These are phyloP conservation scores for Cytospora mali DNA, from an alignment of 2,329 filamentous ascomycete genomes.

Conservation along the genomic window DNA sequence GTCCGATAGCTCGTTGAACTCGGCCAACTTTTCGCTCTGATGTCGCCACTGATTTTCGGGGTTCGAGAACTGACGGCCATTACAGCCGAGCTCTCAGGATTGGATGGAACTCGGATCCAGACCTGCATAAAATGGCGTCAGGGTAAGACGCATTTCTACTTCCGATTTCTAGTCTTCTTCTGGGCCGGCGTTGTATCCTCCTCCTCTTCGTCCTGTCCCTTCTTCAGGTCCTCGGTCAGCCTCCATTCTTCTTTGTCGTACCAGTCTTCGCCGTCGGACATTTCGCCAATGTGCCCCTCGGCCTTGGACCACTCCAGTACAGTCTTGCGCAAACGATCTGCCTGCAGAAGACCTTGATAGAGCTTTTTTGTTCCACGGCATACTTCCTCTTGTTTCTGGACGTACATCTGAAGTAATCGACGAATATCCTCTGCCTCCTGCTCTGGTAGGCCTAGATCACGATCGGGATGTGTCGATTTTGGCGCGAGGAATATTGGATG, in stretches of 20 bases:
- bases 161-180: conserved; percentile 64
- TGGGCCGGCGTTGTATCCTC: conserved; percentile 65
- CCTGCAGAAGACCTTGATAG: conserved; percentile 70
- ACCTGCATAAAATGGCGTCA: neutral
- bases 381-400: conserved; percentile 86
- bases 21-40: neutral
- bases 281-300: conserved; percentile 73
- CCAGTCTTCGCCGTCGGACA: conserved; percentile 90
- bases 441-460: conserved; percentile 71
- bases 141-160: conserved; percentile 36
- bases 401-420: conserved; percentile 71
- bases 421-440: conserved; percentile 78
- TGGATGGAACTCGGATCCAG: neutral
- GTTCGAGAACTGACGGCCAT: no score
- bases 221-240: conserved; percentile 72
- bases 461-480: conserved; percentile 61
- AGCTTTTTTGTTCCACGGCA: conserved; percentile 70
- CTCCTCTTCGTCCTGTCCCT: conserved; percentile 81
- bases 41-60: neutral
- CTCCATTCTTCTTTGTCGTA: conserved; percentile 83
- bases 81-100: neutral
- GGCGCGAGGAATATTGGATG: conserved; percentile 77
- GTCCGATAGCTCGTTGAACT: no score
- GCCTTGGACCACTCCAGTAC: conserved; percentile 78
- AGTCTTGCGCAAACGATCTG: conserved; percentile 70